A percentile compares a stretch with the other conserved stretches of the same genome.
phyloP scores from a whole-genome alignment of 768 basidiomycete genomes.

The Phaeotremella fagi region DNA sequence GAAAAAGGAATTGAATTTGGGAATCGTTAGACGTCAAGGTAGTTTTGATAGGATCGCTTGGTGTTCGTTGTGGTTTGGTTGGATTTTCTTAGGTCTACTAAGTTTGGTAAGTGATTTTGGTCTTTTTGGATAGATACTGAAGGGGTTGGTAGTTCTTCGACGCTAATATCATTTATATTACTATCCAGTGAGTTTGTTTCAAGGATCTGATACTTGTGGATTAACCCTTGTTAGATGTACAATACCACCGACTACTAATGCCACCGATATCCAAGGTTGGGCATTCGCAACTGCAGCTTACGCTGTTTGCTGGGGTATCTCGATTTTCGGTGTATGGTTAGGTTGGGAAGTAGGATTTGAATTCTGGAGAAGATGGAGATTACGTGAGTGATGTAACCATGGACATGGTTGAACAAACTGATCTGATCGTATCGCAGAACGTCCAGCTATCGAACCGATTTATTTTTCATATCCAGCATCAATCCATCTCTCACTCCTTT shows the following conservation, averaged over 20 bases:
- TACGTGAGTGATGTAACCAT: constrained; percentile 36
- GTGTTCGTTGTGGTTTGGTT: constrained; percentile 19
- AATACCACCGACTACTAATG: constrained; percentile 65
- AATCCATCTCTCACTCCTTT: constrained; percentile 68
- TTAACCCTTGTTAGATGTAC: constrained; percentile 56
- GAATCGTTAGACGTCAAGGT: constrained; percentile 22
- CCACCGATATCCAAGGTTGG: constrained; percentile 73
- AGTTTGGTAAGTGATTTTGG: constrained; percentile 26
- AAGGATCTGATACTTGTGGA: not conserved
- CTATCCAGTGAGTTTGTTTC: constrained; percentile 65
- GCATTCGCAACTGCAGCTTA: constrained; percentile 76
- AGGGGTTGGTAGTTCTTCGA: constrained; percentile 61
- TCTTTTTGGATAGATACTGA: not conserved
- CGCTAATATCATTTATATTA: constrained; percentile 77
- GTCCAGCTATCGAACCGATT: constrained; percentile 74
- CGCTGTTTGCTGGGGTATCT: constrained; percentile 71
- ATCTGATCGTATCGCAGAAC: constrained; percentile 54
- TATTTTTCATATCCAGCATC: constrained; percentile 76
- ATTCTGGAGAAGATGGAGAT: constrained; percentile 45
- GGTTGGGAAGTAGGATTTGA: constrained; percentile 54
- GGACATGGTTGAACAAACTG: not conserved
- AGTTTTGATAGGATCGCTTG: constrained; percentile 21
- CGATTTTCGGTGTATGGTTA: constrained; percentile 67
- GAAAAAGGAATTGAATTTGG: constrained; percentile 33
- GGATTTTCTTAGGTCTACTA: constrained; percentile 20